Conservation (phyloP, 352 stramenopile genomes). For the Phytophthora pinifolia region DNA sequence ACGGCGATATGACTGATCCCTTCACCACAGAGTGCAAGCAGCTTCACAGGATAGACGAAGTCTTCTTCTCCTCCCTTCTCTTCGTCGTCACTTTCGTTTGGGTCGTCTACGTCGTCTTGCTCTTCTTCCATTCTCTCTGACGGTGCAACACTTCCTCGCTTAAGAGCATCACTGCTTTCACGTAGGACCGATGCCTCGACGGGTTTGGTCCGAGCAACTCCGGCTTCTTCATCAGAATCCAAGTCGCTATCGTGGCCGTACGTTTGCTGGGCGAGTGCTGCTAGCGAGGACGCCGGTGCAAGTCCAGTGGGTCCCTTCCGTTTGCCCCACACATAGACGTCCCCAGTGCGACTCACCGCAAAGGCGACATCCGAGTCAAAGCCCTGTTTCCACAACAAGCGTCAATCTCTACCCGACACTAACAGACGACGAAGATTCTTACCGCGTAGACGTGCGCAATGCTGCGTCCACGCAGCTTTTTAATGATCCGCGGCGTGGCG, state of each 20-base stretch:
- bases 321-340: conserved; percentile 85
- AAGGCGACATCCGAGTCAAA: conserved; percentile 86
- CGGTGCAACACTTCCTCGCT: conserved; percentile 1
- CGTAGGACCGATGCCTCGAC: background rate
- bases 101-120: conserved; percentile 12
- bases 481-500: conserved; percentile 60
- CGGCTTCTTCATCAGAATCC: conserved; percentile 45
- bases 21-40: conserved; percentile 63
- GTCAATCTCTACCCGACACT: background rate
- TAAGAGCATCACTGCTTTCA: conserved; percentile 2
- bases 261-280: conserved; percentile 34
- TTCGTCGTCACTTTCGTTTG: conserved; percentile 13
- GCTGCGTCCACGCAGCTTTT: conserved; percentile 58
- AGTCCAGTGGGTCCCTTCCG: conserved; percentile 59
- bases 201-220: conserved; percentile 4
- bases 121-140: conserved; percentile 22
- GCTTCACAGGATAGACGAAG: conserved; percentile 70
- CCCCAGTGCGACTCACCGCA: conserved; percentile 60
- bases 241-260: conserved; percentile 52
- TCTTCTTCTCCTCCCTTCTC: conserved; percentile 55
- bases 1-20: conserved; percentile 74
- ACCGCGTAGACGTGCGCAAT: conserved; percentile 80
- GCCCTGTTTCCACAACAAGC: conserved; percentile 28
- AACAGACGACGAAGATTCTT: conserved; percentile 10
- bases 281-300: conserved; percentile 30